Percentiles rank a stretch among this genome's conserved stretches.
phyloP scores from a whole-genome alignment of 2,329 filamentous ascomycete species.

The Colletotrichum truncatum region DNA sequence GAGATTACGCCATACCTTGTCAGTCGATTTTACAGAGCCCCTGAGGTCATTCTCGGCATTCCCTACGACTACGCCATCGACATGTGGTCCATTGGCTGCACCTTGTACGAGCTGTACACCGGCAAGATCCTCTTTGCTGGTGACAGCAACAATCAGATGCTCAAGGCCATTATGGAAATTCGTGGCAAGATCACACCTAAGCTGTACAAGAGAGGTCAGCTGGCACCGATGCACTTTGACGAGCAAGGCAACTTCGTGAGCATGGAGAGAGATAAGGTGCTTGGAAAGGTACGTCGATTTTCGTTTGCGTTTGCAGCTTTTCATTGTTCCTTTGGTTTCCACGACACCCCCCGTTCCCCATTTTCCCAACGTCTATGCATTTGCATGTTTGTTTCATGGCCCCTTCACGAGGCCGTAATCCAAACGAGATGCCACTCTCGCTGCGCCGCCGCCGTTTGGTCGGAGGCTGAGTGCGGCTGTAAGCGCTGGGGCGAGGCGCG shows the following conservation, averaged over 20 bases:
- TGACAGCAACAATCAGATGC: slow-evolving; percentile 97
- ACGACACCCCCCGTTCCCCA: slow-evolving; percentile 14
- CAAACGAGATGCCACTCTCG: slow-evolving; percentile 19
- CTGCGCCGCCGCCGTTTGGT: slow-evolving; percentile 16
- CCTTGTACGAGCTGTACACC: slow-evolving; percentile 95
- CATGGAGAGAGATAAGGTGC: slow-evolving; percentile 86
- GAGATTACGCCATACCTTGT: slow-evolving; percentile 95
- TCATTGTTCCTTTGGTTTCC: slow-evolving; percentile 32
- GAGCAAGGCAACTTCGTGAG: slow-evolving; percentile 85
- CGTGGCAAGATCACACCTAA: slow-evolving; percentile 92
- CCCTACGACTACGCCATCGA: slow-evolving; percentile 94
- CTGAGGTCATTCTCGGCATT: slow-evolving; percentile 97
- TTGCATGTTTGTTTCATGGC: slow-evolving; percentile 13
- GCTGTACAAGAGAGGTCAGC: slow-evolving; percentile 82
- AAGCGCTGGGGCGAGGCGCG: slow-evolving; percentile 48
- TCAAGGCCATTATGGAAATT: slow-evolving; percentile 94
- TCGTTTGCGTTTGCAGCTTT: slow-evolving; percentile 27
- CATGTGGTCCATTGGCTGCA: slow-evolving; percentile 98
- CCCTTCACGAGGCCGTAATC: not conserved
- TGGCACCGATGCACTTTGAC: slow-evolving; percentile 84
- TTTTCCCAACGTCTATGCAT: slow-evolving; percentile 8
- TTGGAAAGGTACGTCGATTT: slow-evolving; percentile 75
- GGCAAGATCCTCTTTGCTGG: slow-evolving; percentile 97
- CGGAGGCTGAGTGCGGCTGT: slow-evolving; percentile 30
- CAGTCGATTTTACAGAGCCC: slow-evolving; percentile 95